Percentiles rank a stretch among this genome's conserved stretches.
These are phyloP conservation scores for Neonectria punicea DNA, from an alignment of 2,329 filamentous ascomycete genomes.

Conservation along the genomic window DNA sequence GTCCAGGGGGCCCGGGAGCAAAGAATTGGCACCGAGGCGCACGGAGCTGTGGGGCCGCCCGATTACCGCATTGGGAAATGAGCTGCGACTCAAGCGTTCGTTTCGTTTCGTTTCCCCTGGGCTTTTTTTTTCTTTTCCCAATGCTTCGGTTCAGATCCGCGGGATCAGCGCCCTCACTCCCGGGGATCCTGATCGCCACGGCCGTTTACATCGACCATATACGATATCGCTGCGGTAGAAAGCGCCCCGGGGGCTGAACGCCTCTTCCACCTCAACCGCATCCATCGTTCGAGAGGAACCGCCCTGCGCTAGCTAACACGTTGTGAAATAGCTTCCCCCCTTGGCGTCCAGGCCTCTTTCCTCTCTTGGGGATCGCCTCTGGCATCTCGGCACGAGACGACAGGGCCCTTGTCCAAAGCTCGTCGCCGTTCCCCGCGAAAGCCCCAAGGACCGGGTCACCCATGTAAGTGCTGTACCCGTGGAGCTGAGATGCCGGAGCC, in stretches of 20 bases:
- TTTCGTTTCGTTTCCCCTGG: background rate
- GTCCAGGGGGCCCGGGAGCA: background rate
- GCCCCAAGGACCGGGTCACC: background rate
- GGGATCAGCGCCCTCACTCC: background rate
- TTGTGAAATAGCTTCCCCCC: background rate
- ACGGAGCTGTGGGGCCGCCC: conserved; percentile 5
- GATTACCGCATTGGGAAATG: conserved; percentile 17
- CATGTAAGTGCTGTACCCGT: background rate
- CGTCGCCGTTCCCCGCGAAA: background rate
- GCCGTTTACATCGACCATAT: background rate
- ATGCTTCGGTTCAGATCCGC: too few relatives aligned
- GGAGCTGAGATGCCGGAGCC: conserved; percentile 11
- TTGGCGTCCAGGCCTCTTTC: background rate
- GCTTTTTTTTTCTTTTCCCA: background rate
- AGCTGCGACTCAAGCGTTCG: background rate
- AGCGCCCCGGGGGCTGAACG: background rate
- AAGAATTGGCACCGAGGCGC: conserved; percentile 15
- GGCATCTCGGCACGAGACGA: conserved; percentile 7
- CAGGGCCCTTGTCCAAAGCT: background rate
- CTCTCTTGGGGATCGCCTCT: background rate
- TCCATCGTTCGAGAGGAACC: background rate
- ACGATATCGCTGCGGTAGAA: background rate
- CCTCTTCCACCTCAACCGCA: background rate
- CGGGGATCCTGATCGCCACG: background rate
- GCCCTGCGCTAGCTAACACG: background rate